These are phyloP conservation scores for Astrocystis sublimbata DNA, from an alignment of 495 filamentous ascomycete species.

Conservation along the genomic window DNA sequence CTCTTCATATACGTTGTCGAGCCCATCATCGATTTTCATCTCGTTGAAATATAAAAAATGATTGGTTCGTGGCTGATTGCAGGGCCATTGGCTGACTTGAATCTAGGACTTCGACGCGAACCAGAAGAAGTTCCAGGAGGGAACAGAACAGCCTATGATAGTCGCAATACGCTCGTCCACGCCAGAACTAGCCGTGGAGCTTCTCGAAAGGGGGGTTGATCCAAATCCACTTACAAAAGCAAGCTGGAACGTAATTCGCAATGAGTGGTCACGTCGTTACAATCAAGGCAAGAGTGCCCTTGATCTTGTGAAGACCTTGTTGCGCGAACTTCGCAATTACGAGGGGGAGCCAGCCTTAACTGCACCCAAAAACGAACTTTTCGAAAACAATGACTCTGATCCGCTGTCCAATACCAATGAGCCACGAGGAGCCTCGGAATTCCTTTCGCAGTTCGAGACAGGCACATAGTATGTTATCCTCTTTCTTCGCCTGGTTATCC, in stretches of 20 bases:
- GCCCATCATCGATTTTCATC: background rate
- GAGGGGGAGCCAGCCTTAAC: slow-evolving; percentile 28
- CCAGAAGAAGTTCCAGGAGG: slow-evolving; percentile 37
- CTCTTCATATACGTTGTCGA: background rate
- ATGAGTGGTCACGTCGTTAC: slow-evolving; percentile 16
- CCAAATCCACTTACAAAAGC: slow-evolving; percentile 49
- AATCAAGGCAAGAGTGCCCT: slow-evolving; percentile 49
- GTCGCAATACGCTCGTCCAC: slow-evolving; percentile 53
- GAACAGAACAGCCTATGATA: slow-evolving; percentile 60
- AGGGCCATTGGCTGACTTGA: slow-evolving; percentile 32
- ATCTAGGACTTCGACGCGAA: slow-evolving; percentile 47
- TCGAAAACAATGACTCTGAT: background rate
- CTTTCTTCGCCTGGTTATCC: background rate
- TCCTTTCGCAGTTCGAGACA: slow-evolving; percentile 45
- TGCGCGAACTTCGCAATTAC: slow-evolving; percentile 44
- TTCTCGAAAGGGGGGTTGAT: slow-evolving; percentile 62
- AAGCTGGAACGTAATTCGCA: slow-evolving; percentile 35
- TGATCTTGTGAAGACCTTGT: slow-evolving; percentile 57
- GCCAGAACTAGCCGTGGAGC: slow-evolving; percentile 52
- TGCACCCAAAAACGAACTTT: background rate
- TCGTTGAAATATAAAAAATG: too few relatives aligned
- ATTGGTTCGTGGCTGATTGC: background rate
- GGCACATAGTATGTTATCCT: slow-evolving; percentile 47
- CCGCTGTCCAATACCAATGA: background rate
- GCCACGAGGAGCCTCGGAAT: slow-evolving; percentile 31